Conservation (phyloP, 2,329 filamentous ascomycete genomes). For the Colletotrichum tropicicola region DNA sequence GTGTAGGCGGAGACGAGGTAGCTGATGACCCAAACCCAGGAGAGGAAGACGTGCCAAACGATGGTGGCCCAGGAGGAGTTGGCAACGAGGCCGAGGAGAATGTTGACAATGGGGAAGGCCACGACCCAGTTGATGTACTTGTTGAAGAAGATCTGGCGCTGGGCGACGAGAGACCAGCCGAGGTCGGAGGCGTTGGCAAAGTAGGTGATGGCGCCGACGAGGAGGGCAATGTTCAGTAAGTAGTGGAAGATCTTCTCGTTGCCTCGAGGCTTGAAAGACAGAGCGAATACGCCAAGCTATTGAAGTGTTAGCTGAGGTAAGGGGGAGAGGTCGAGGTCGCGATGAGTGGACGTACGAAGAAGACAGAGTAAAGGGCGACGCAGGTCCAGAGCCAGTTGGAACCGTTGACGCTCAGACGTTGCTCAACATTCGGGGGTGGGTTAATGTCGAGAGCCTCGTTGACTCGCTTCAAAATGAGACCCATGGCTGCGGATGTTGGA, state of each 20-base stretch:
- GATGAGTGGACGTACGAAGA: conserved; percentile 48
- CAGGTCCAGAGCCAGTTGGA: conserved; percentile 66
- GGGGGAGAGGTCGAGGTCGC: too few relatives aligned
- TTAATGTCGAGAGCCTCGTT: conserved; percentile 60
- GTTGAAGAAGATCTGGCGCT: conserved; percentile 63
- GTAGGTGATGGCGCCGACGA: conserved; percentile 60
- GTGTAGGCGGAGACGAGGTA: conserved; percentile 61
- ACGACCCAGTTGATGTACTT: conserved; percentile 66
- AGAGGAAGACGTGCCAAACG: conserved; percentile 56
- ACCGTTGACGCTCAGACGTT: conserved; percentile 52
- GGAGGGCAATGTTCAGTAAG: conserved; percentile 57
- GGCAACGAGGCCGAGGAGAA: conserved; percentile 59
- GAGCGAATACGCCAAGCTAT: conserved; percentile 50
- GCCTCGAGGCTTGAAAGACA: conserved; percentile 51
- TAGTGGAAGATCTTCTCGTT: conserved; percentile 67
- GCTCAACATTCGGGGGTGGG: conserved; percentile 48
- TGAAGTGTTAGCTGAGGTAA: not conserved
- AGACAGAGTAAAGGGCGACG: conserved; percentile 56
- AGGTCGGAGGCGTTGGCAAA: conserved; percentile 62
- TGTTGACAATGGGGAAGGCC: conserved; percentile 53
- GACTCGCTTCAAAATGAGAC: conserved; percentile 38
- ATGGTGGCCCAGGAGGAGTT: conserved; percentile 66
- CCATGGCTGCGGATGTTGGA: conserved; percentile 38
- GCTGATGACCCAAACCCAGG: conserved; percentile 60
- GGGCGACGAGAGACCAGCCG: conserved; percentile 50